These are phyloP conservation scores for Talaromyces sp. DNA, from an alignment of 2,329 filamentous ascomycete species.

Conservation along the genomic window DNA sequence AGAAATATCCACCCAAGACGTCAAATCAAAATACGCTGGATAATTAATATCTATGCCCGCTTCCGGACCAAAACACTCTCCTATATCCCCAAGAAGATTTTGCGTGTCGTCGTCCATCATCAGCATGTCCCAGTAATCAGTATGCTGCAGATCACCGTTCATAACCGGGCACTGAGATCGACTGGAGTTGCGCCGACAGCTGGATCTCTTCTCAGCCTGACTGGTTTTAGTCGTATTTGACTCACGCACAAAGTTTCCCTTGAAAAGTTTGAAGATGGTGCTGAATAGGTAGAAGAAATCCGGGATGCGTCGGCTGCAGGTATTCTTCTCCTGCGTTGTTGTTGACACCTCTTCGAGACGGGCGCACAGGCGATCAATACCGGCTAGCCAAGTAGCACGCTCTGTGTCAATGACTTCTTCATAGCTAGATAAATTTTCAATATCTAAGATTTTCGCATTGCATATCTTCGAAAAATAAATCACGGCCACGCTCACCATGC, in stretches of 20 bases:
- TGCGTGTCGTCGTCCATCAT: slow-evolving; percentile 3
- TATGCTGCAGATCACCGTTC: slow-evolving; percentile 6
- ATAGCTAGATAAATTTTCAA: neutral
- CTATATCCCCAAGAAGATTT: neutral
- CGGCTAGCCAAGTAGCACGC: neutral
- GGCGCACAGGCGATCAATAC: neutral
- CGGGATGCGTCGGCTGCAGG: neutral
- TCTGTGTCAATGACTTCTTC: neutral
- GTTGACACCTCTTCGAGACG: neutral
- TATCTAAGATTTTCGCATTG: neutral
- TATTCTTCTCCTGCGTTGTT: neutral
- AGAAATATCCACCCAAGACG: slow-evolving; percentile 6
- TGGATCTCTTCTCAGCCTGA: neutral
- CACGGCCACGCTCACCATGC: neutral
- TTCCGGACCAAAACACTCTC: neutral
- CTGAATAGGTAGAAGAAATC: slow-evolving; percentile 7
- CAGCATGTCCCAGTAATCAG: slow-evolving; percentile 7
- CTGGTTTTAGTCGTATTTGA: neutral
- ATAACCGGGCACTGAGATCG: slow-evolving; percentile 3
- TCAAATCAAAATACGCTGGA: slow-evolving; percentile 6
- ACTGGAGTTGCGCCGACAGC: neutral
- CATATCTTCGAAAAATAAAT: slow-evolving; percentile 4
- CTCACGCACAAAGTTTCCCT: slow-evolving; percentile 1
- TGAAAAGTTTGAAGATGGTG: slow-evolving; percentile 3
- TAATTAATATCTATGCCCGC: neutral